Percentiles rank a stretch among this genome's conserved stretches.
Evolutionary conservation across 306 rosid genomes (phyloP).

Genomic region (Ormosia semicastrata): DNA sequence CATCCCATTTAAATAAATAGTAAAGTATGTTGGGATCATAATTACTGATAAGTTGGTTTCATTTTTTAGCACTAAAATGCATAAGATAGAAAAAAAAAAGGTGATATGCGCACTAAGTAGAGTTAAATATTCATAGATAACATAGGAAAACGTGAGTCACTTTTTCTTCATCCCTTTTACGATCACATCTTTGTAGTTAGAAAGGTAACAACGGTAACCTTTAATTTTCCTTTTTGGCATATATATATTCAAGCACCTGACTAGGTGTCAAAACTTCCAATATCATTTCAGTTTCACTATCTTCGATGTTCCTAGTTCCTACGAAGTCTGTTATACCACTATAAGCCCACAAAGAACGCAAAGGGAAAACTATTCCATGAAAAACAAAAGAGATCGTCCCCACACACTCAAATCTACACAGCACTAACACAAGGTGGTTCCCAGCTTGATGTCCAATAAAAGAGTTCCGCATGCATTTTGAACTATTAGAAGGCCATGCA

Average conservation of each 20-base stretch:
- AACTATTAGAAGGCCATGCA: constrained; percentile 26
- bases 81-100: background rate
- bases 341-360: no score
- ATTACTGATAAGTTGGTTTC: background rate
- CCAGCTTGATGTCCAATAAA: background rate
- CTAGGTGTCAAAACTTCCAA: constrained; percentile 1
- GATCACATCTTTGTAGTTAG: background rate
- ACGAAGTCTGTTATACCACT: background rate
- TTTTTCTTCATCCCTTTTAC: background rate
- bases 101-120: background rate
- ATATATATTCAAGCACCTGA: background rate
- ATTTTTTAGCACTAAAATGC: background rate
- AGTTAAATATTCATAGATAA: background rate
- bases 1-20: background rate
- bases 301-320: background rate
- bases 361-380: background rate
- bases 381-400: background rate
- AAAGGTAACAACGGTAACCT: background rate
- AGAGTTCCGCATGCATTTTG: constrained; percentile 14
- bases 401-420: background rate
- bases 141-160: background rate
- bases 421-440: background rate
- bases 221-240: background rate
- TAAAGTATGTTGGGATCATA: constrained; percentile 2
- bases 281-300: background rate